A percentile compares a stretch with the other conserved stretches of the same genome.
These are phyloP conservation scores for Millerozyma acaciae DNA, from an alignment of 805 yeast genomes.

Conservation along the genomic window DNA sequence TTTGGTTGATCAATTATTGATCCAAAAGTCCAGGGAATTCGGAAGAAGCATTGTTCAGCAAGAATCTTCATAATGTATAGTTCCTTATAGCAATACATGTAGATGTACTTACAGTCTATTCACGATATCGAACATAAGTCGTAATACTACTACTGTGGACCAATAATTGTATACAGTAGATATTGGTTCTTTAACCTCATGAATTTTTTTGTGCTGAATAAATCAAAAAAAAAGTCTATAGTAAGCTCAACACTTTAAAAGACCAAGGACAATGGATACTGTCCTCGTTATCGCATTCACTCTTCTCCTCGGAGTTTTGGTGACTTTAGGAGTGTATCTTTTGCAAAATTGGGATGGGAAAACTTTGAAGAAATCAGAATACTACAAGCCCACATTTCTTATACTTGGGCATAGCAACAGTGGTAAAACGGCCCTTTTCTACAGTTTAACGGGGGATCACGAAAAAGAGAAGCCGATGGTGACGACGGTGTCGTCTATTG, in stretches of 20 bases:
- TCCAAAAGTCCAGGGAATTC: constrained; percentile 78
- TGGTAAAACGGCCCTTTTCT: constrained; percentile 64
- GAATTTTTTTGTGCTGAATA: no score
- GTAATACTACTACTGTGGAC: no score
- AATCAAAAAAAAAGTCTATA: no score
- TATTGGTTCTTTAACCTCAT: no score
- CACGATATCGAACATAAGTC: no score
- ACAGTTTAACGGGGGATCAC: constrained; percentile 17
- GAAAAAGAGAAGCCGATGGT: constrained; percentile 10
- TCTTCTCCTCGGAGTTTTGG: constrained; percentile 23
- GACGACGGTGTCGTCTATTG: constrained; percentile 36
- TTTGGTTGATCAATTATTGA: constrained; percentile 76
- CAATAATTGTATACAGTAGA: no score
- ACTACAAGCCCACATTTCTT: constrained; percentile 51
- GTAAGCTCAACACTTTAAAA: no score
- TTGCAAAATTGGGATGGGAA: constrained; percentile 19
- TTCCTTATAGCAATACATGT: no score
- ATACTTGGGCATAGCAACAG: constrained; percentile 61
- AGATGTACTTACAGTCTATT: no score
- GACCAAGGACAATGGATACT: constrained; percentile 30
- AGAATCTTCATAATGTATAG: constrained; percentile 3
- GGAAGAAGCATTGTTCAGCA: constrained; percentile 14
- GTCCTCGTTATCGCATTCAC: no score
- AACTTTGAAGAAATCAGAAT: constrained; percentile 10
- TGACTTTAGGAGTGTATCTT: constrained; percentile 20